phyloP scores from a whole-genome alignment of 2,329 filamentous ascomycete genomes.

The Microdochium nivale region DNA sequence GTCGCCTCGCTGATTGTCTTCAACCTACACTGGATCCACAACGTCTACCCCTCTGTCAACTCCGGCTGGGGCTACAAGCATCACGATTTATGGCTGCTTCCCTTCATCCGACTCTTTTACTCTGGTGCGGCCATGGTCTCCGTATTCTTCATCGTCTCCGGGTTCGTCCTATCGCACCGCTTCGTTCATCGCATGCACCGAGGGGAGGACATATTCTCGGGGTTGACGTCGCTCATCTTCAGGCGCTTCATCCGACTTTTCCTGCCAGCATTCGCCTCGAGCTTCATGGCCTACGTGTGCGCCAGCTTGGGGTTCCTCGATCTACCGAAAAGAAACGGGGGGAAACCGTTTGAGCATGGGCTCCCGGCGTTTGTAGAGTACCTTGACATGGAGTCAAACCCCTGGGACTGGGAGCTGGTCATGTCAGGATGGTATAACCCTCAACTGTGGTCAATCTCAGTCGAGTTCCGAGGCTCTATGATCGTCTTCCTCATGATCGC shows the following conservation, averaged over 20 bases:
- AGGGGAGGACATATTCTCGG: slow-evolving; percentile 15
- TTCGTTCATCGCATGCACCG: slow-evolving; percentile 23
- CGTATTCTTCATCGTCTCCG: slow-evolving; percentile 32
- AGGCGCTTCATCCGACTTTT: slow-evolving; percentile 30
- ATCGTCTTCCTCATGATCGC: slow-evolving; percentile 21
- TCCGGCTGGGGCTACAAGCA: slow-evolving; percentile 23
- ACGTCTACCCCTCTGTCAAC: slow-evolving; percentile 17
- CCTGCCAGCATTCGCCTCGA: slow-evolving; percentile 27
- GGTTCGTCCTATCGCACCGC: slow-evolving; percentile 29
- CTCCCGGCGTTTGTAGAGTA: slow-evolving; percentile 16
- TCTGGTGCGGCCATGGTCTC: slow-evolving; percentile 29
- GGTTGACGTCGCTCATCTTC: slow-evolving; percentile 30
- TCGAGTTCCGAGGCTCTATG: slow-evolving; percentile 24
- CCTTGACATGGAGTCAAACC: slow-evolving; percentile 19
- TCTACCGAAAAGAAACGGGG: slow-evolving; percentile 14
- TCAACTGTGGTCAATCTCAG: slow-evolving; percentile 24
- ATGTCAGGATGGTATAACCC: slow-evolving; percentile 21
- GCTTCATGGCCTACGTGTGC: slow-evolving; percentile 22
- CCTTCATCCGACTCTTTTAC: slow-evolving; percentile 27
- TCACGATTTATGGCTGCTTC: slow-evolving; percentile 23
- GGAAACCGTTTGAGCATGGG: slow-evolving; percentile 14
- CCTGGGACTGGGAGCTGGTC: slow-evolving; percentile 17
- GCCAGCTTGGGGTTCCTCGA: slow-evolving; percentile 15
- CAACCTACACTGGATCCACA: slow-evolving; percentile 25
- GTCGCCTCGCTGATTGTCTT: slow-evolving; percentile 31